Evolutionary conservation across 345 rosid species (phyloP), one percentile per base, ranked within the genome.

Genomic region (Pelargonium nanum): DNA sequence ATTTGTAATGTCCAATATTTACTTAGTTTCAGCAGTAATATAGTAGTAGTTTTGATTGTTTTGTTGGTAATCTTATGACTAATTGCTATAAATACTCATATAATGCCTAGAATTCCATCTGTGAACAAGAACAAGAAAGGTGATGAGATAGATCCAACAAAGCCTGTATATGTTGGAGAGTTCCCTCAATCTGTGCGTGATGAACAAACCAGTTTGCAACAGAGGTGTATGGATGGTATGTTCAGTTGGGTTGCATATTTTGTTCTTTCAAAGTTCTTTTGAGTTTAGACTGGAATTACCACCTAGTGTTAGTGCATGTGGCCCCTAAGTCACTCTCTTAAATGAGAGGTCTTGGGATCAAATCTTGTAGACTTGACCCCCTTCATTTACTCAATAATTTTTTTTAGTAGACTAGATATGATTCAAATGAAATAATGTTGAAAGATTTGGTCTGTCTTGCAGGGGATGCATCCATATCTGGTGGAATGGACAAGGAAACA

Each of bases 131-230:
- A 57, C 66, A 84, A 80, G 52, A 76, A 68, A 58, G 83, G 71
- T 56, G 74, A 71, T 34, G 83, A 75, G 22, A 51, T 61, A 32
- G 91, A 86, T 71, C 85, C 81, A 28, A 68, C 80, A 19, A 87
- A 84, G 74, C 98, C 97, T 20, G 97, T 92, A 2, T 89, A 85
- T 78, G 83, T 89, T 70, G 91, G 83, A 59, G 97, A 89, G 71
- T 89, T 87, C 68, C 97, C 97, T 21, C 89, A 80, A 56, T 74
- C 62, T 12, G 79, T 89, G 48, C 91, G 90, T 55, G 91, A 84
- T 74, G 93, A 89, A 65, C 91, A 78, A 66, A 65, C 71, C 45
- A 68, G 66, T 58, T 62, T 85, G 68, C 68, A 70, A 16, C 81
- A 58, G 67, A 79, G 72, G 68, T 81, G 44, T 57, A 55, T 69